A percentile compares a stretch with the other conserved stretches of the same genome.
phyloP scores from a whole-genome alignment of 192 early-diverging fungal genomes.

The Mortierella antarctica region DNA sequence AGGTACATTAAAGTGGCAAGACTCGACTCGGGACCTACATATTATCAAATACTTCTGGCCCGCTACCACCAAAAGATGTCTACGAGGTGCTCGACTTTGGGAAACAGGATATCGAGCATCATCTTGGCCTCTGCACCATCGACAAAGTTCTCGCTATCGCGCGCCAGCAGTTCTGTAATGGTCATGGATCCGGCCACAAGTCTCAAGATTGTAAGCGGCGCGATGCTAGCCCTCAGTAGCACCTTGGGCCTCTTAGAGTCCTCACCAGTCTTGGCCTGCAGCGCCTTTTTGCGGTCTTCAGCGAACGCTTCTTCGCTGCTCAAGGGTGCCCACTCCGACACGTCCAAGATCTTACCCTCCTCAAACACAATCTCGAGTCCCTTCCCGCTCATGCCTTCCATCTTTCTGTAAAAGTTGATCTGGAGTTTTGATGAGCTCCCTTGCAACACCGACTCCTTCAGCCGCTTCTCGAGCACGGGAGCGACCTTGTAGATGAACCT shows the following conservation, averaged over 20 bases:
- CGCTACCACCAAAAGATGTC: constrained; percentile 19
- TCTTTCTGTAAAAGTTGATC: constrained; percentile 8
- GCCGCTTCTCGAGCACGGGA: constrained; percentile 21
- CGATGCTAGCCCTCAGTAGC: constrained; percentile 5
- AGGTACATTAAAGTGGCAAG: too few species aligned
- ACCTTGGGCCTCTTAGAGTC: neutral
- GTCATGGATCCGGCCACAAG: constrained; percentile 3
- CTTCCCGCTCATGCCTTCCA: constrained; percentile 13
- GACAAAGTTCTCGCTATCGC: constrained; percentile 15
- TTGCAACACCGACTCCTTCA: constrained; percentile 5
- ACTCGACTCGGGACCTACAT: too few species aligned
- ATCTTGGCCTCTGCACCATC: neutral
- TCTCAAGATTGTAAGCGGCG: constrained; percentile 16
- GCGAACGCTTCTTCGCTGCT: neutral
- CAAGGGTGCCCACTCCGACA: constrained; percentile 6
- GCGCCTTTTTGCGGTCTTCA: too few species aligned
- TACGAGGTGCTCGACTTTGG: constrained; percentile 11
- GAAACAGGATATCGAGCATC: constrained; percentile 19
- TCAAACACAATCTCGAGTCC: constrained; percentile 17
- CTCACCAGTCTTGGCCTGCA: too few species aligned
- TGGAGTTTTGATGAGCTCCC: constrained; percentile 1
- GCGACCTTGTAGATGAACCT: constrained; percentile 26
- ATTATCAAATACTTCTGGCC: too few species aligned
- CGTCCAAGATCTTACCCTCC: constrained; percentile 9
- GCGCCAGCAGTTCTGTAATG: constrained; percentile 13